Percentiles rank a stretch among this genome's conserved stretches.
Conservation (phyloP, 768 basidiomycete species). For the Suillus discolor region DNA sequence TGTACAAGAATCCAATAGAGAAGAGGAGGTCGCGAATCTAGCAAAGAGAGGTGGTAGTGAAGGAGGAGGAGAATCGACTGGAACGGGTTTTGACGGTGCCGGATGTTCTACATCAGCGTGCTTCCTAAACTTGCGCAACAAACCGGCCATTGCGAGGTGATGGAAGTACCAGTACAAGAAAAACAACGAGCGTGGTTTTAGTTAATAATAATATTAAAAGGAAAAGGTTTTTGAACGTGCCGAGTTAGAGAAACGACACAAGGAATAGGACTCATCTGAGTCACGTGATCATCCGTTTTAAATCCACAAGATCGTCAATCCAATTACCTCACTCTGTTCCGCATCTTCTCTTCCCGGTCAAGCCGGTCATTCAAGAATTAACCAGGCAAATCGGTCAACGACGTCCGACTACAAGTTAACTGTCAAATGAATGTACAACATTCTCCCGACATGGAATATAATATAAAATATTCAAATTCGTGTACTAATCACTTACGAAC, state of each 20-base stretch:
- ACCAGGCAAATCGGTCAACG: too few species aligned
- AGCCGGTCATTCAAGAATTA: too few species aligned
- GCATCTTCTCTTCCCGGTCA: too few species aligned
- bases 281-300: too few species aligned
- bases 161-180: constrained; percentile 8
- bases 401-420: too few species aligned
- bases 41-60: constrained; percentile 45
- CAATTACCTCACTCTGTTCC: too few species aligned
- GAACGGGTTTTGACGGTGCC: constrained; percentile 9
- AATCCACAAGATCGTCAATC: too few species aligned
- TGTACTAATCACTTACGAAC: too few species aligned
- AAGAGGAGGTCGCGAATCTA: constrained; percentile 37
- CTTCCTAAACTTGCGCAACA: constrained; percentile 51
- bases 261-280: neutral
- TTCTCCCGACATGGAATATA: too few species aligned
- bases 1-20: constrained; percentile 10
- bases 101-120: constrained; percentile 3
- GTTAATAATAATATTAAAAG: neutral
- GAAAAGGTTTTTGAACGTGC: constrained; percentile 2
- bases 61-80: constrained; percentile 25
- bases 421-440: too few species aligned
- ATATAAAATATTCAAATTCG: too few species aligned
- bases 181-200: neutral
- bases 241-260: neutral
- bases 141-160: constrained; percentile 49